A percentile compares a stretch with the other conserved stretches of the same genome.
These are phyloP conservation scores for Protomyces gravidus DNA, from an alignment of 1,139 yeast species.

Conservation along the genomic window DNA sequence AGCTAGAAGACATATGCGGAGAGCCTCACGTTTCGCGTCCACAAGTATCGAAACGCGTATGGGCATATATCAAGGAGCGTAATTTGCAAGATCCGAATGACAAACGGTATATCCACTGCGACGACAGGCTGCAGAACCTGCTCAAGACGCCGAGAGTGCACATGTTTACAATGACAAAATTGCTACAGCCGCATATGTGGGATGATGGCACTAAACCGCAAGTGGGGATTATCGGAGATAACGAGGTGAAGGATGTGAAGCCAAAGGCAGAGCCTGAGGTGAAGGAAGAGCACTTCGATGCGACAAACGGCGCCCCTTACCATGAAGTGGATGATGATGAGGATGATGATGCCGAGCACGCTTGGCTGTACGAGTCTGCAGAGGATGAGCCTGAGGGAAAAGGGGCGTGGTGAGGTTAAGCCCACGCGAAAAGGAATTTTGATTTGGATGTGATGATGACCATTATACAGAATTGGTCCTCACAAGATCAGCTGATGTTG, in stretches of 20 bases:
- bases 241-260: not conserved
- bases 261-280: not conserved
- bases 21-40: slow-evolving; percentile 52
- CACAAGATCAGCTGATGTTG: too few species aligned
- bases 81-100: slow-evolving; percentile 64
- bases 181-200: slow-evolving; percentile 14
- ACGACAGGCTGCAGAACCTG: slow-evolving; percentile 54
- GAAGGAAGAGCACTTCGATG: not conserved
- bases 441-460: too few species aligned
- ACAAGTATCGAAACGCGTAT: slow-evolving; percentile 63
- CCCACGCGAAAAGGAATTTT: too few species aligned
- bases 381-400: too few species aligned
- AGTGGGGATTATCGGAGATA: not conserved
- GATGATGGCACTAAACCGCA: not conserved
- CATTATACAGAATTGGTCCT: not conserved
- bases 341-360: not conserved
- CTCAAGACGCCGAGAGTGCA: slow-evolving; percentile 52
- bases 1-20: slow-evolving; percentile 43
- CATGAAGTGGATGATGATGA: not conserved
- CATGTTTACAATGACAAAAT: slow-evolving; percentile 66
- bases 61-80: slow-evolving; percentile 64
- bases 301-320: not conserved
- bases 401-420: too few species aligned
- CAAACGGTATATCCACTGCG: slow-evolving; percentile 63
- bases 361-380: not conserved